Conservation (phyloP, 2,329 filamentous ascomycete genomes). For the Dactylonectria estremocensis region DNA sequence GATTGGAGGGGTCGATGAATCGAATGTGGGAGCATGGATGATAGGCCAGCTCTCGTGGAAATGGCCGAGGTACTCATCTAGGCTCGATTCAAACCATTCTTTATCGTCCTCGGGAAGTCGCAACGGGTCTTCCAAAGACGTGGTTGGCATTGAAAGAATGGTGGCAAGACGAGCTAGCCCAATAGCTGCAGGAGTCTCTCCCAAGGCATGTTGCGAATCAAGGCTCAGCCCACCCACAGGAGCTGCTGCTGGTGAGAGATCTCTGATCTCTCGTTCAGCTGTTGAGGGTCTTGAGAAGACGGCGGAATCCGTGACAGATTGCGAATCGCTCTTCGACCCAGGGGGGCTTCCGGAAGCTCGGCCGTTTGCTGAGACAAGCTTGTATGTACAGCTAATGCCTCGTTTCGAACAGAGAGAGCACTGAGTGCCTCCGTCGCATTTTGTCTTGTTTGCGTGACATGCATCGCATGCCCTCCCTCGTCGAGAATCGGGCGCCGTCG, state of each 20-base stretch:
- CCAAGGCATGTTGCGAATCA: slow-evolving; percentile 11
- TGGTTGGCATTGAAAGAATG: slow-evolving; percentile 21
- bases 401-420: slow-evolving; percentile 59
- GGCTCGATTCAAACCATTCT: slow-evolving; percentile 36
- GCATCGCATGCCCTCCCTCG: slow-evolving; percentile 59
- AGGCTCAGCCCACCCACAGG: slow-evolving; percentile 18
- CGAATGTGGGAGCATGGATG: slow-evolving; percentile 55
- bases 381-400: slow-evolving; percentile 57
- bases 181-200: slow-evolving; percentile 26
- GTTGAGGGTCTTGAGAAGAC: neutral
- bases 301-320: slow-evolving; percentile 9
- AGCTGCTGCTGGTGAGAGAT: slow-evolving; percentile 10
- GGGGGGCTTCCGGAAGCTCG: slow-evolving; percentile 24
- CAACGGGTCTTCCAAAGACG: slow-evolving; percentile 28
- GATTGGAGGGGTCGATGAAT: slow-evolving; percentile 49
- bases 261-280: slow-evolving; percentile 2
- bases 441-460: slow-evolving; percentile 62
- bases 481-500: slow-evolving; percentile 50
- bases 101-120: slow-evolving; percentile 27
- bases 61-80: slow-evolving; percentile 54
- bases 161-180: slow-evolving; percentile 30
- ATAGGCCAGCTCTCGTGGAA: slow-evolving; percentile 61
- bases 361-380: slow-evolving; percentile 37
- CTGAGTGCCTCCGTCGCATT: slow-evolving; percentile 58
- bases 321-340: slow-evolving; percentile 3